These are phyloP conservation scores for Tilletia horrida DNA, from an alignment of 1,284 basidiomycete species.

Conservation along the genomic window DNA sequence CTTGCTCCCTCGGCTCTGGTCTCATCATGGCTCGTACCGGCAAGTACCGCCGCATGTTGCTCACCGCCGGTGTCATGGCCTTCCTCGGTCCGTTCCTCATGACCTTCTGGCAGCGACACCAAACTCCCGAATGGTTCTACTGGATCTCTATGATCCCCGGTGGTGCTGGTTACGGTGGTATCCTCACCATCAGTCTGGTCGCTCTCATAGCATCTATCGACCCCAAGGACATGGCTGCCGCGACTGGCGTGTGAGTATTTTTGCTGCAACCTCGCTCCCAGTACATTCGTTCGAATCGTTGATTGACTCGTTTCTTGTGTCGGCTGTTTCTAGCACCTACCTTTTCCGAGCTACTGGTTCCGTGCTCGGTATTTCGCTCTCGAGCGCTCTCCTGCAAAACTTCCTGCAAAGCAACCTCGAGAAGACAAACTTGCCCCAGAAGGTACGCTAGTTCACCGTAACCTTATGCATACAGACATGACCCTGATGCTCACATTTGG, in stretches of 20 bases:
- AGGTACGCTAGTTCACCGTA: conserved; percentile 19
- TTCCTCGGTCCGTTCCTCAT: conserved; percentile 55
- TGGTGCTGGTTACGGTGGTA: conserved; percentile 54
- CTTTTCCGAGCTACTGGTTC: conserved; percentile 56
- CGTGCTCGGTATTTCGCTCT: conserved; percentile 56
- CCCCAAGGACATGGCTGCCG: conserved; percentile 54
- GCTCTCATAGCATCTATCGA: conserved; percentile 55
- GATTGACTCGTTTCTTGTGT: not conserved
- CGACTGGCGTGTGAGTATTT: conserved; percentile 42
- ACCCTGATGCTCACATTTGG: conserved; percentile 7
- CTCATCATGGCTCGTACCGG: conserved; percentile 56
- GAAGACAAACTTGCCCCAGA: conserved; percentile 40
- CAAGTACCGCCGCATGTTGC: conserved; percentile 53
- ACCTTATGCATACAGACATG: no score
- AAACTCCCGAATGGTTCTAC: conserved; percentile 50
- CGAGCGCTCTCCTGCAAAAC: conserved; percentile 55
- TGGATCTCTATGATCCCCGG: conserved; percentile 52
- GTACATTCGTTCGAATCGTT: not conserved
- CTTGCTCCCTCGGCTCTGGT: conserved; percentile 55
- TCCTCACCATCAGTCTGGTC: conserved; percentile 55
- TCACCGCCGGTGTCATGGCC: conserved; percentile 48
- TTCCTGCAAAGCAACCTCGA: conserved; percentile 48
- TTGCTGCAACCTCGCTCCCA: not conserved
- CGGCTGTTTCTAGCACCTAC: conserved; percentile 36
- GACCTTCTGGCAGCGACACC: conserved; percentile 53